phyloP scores from a whole-genome alignment of 2,329 filamentous ascomycete genomes.

The Arthrobotrys iridis region DNA sequence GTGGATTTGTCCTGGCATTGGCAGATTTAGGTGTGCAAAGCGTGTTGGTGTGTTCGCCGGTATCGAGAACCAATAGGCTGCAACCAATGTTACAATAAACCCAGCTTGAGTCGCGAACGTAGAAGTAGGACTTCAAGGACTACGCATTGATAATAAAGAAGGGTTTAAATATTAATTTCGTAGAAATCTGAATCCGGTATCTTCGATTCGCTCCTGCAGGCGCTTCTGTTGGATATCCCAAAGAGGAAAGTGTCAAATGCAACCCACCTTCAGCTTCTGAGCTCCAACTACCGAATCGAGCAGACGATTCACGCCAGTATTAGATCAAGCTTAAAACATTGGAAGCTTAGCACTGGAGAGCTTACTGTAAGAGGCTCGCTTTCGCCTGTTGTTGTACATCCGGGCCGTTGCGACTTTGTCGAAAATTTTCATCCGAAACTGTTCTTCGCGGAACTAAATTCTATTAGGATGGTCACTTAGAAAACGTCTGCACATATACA shows the following conservation, averaged over 20 bases:
- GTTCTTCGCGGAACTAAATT: neutral
- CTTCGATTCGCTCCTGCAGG: neutral
- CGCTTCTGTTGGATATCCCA: constrained; percentile 4
- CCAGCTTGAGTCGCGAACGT: neutral
- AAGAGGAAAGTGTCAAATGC: constrained; percentile 22
- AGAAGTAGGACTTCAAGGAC: neutral
- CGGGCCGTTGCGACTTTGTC: neutral
- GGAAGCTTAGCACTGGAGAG: neutral
- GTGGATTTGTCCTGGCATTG: constrained; percentile 55
- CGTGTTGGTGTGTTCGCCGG: too few species aligned
- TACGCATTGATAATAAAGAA: neutral
- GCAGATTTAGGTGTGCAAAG: too few species aligned
- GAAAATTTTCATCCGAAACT: neutral
- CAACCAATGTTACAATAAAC: too few species aligned
- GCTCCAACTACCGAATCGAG: constrained; percentile 1
- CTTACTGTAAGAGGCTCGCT: neutral
- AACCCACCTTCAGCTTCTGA: constrained; percentile 17
- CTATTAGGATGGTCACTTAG: neutral
- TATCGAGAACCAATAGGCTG: too few species aligned
- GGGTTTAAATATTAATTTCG: neutral
- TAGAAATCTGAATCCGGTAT: neutral
- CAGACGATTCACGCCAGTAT: neutral
- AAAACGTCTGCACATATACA: neutral
- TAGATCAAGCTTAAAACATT: too few species aligned
- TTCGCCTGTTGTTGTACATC: neutral